Evolutionary conservation across 768 basidiomycete genomes (phyloP).

Genomic region (Psilocybe cyanescens): DNA sequence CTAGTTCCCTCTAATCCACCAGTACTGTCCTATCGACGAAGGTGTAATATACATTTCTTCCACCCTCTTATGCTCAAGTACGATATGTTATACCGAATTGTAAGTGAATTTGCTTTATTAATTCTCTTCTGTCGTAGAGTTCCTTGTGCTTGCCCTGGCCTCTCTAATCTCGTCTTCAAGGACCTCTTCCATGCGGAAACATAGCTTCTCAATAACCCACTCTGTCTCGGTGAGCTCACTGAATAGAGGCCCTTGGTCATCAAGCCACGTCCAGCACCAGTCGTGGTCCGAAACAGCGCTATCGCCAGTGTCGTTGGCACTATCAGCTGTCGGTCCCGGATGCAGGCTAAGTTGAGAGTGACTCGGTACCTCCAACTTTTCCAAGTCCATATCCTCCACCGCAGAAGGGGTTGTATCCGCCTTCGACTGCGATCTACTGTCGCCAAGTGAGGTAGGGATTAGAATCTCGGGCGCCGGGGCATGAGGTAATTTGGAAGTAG

Average conservation of each 20-base stretch:
- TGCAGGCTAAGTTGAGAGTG: not conserved
- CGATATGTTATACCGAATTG: no score
- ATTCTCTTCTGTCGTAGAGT: not conserved
- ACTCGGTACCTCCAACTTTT: not conserved
- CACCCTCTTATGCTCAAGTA: no score
- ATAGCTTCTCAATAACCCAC: slow-evolving; percentile 41
- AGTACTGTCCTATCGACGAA: no score
- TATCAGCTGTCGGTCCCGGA: not conserved
- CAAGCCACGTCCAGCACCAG: slow-evolving; percentile 40
- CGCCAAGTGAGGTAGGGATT: not conserved
- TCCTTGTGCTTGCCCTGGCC: slow-evolving; percentile 2
- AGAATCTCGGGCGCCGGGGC: not conserved
- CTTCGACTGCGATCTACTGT: not conserved
- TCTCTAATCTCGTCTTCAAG: slow-evolving; percentile 25
- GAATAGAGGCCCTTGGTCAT: slow-evolving; percentile 43
- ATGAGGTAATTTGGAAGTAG: not conserved
- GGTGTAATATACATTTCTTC: no score
- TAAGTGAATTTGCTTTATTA: no score
- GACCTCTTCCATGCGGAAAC: slow-evolving; percentile 35
- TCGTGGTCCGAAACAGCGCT: not conserved
- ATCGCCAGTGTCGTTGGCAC: not conserved
- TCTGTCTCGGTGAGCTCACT: slow-evolving; percentile 37
- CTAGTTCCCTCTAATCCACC: no score
- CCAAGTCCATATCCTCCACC: not conserved
- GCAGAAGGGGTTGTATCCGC: not conserved